Evolutionary conservation across 1,284 basidiomycete genomes (phyloP).

Genomic region (Inonotus obliquus): DNA sequence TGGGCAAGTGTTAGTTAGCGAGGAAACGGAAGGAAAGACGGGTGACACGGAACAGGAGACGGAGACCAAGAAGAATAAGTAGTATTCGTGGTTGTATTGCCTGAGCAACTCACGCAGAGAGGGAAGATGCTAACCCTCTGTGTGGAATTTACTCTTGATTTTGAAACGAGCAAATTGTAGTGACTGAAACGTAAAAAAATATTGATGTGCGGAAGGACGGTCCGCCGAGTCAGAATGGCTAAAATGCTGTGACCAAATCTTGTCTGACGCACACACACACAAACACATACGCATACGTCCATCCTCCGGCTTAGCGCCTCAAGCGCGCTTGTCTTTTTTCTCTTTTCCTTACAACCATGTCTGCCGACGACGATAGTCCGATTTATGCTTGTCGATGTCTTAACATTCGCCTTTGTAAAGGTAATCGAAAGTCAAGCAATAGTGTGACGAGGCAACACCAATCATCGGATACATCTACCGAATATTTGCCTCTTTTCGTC

Average conservation of each 20-base stretch:
- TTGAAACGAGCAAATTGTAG: too few species aligned
- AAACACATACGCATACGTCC: background rate
- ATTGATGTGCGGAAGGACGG: background rate
- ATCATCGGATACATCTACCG: slow-evolving; percentile 26
- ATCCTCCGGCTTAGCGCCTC: background rate
- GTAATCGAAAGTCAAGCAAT: background rate
- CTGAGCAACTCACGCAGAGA: background rate
- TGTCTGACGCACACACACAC: background rate
- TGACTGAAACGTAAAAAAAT: too few species aligned
- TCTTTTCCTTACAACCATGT: slow-evolving; percentile 13
- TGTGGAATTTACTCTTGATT: background rate
- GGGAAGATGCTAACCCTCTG: background rate
- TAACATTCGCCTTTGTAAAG: slow-evolving; percentile 51
- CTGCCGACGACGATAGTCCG: slow-evolving; percentile 19
- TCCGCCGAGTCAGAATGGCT: background rate
- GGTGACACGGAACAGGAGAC: slow-evolving; percentile 29
- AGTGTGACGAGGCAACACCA: slow-evolving; percentile 5
- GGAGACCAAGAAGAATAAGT: slow-evolving; percentile 52
- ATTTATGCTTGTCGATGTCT: slow-evolving; percentile 62
- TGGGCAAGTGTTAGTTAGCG: slow-evolving; percentile 71
- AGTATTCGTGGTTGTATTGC: slow-evolving; percentile 14
- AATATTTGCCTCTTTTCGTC: slow-evolving; percentile 55
- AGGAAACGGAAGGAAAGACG: slow-evolving; percentile 32
- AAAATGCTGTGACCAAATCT: background rate
- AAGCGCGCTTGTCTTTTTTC: background rate